Base-by-base conservation (phyloP, 192 early-diverging fungal genomes). In the Rhizophagus prolifer region DNA sequence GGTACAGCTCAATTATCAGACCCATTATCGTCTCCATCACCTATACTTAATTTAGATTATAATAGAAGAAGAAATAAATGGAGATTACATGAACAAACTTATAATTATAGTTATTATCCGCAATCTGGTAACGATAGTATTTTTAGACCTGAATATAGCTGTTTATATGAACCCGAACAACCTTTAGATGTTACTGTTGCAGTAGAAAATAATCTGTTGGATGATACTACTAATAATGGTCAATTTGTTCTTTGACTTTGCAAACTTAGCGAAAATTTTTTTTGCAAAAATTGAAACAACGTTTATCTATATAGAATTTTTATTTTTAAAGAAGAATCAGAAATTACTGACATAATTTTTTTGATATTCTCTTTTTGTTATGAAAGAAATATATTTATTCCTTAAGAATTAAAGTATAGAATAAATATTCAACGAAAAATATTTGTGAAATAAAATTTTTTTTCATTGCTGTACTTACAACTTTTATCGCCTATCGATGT, bases 21-120 rank as follows among this genome's bases (percentile, higher is more conserved):
- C 76, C 89, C 92, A 21, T 61, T 44, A 26, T 58, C 76, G 79
- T 70, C 81, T 12, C 68, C 80, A 68, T 50, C 83, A 72, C 75
- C 82, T 60, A 64, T 82, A 86, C 84, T 50, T 75, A 81, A 30
- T 84, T 84, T 34, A 71, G 78, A 38, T 72, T 85, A 60, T 79
- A 80, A 68, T 84, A 78, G 82, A 21, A 84, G 97, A 31, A 80
- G 89, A 26, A 95, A 89, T 41, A 74, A 88, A 65, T 99, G 97
- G 97, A 86, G 90, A 47, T 79, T 99, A 77, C 96, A 99, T 59
- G 97, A 97, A 76, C 97, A 98, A 79, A 90, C 90, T 1, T 95
- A 95, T 74, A 92, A 93, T 79, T 94, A 95, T 78, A 81, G 84
- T 46, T 92, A 90, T 73, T 86, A 86, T 34, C 86, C 88, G 2